Evolutionary conservation across 208 protist genomes (phyloP), one percentile per base, ranked within the genome.

Genomic region (Trypanosoma grayi): DNA sequence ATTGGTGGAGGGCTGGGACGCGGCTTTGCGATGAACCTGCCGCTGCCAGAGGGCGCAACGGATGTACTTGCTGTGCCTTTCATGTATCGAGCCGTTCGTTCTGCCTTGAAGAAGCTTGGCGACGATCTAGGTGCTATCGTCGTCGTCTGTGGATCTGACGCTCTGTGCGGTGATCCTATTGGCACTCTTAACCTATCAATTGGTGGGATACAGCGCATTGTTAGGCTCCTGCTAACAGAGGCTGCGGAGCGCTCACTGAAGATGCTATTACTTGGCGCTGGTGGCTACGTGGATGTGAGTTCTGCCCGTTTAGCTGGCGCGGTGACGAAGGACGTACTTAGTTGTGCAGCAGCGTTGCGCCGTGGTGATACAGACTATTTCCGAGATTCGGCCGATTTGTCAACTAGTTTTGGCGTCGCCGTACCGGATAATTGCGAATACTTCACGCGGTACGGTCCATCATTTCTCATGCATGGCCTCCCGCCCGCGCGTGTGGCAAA

Each of bases 141-240:
- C 7, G 67, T 99, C 10, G 97, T 99, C 56, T 99, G 97, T 73
- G 98, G 97, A 14, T 92, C 97, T 0, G 97, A 99, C 77, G 94
- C 87, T 10, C 70, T 99, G 0, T 76, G 81, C n/a, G 94, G 96
- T 11, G 98, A 99, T 70, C 83, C 93, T 9, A 57, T 98, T 1
- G 97, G 97, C 14, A 77, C 64, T 36, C 97, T 99, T 54, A 99
- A 99, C 72, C 67, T 98, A 24, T 66, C 63, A 41, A 51, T 86
- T 33, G 79, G 60, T 18, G 79, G 73, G 5, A 30, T 76, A 20
- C 75, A 81, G 63, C 64, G 30, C 24, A 70, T 86, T 16, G 41
- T 74, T 50, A 58, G 75, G 10, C 22, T 65, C 14, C 54, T 86
- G 18, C 46, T 85, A 9, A 64, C 56, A 18, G 48, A 68, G 39